These are phyloP conservation scores for Debaryomyces tyrocola DNA, from an alignment of 805 yeast species.

Conservation along the genomic window DNA sequence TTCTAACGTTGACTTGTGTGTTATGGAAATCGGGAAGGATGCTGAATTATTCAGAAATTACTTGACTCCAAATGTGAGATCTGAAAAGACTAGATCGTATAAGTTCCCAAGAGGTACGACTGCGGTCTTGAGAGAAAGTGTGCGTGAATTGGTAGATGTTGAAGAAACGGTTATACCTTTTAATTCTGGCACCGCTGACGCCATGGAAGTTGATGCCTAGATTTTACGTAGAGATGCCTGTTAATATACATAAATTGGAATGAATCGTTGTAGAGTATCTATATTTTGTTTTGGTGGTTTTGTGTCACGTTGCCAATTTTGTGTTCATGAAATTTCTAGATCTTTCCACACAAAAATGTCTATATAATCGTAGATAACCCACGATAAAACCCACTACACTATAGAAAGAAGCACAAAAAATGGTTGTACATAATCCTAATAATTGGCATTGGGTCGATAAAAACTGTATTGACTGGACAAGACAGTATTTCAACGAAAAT, in stretches of 20 bases:
- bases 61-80: slow-evolving; percentile 87
- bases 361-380: background rate
- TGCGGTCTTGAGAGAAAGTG: slow-evolving; percentile 69
- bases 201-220: slow-evolving; percentile 46
- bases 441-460: slow-evolving; percentile 99
- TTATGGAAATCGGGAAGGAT: slow-evolving; percentile 90
- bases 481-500: slow-evolving; percentile 65
- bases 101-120: slow-evolving; percentile 94
- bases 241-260: background rate
- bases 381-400: background rate
- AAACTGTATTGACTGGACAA: slow-evolving; percentile 92
- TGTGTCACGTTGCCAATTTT: slow-evolving; percentile 3
- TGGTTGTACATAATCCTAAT: slow-evolving; percentile 96
- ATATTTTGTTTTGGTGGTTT: background rate
- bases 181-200: slow-evolving; percentile 20
- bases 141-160: slow-evolving; percentile 65
- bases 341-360: slow-evolving; percentile 8
- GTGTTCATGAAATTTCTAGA: slow-evolving; percentile 12
- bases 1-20: slow-evolving; percentile 96
- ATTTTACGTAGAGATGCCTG: background rate
- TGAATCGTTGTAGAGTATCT: background rate
- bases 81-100: slow-evolving; percentile 76
- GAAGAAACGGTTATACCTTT: slow-evolving; percentile 59
- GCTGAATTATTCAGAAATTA: slow-evolving; percentile 84
- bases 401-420: slow-evolving; percentile 21